Base-by-base conservation (phyloP, 1,284 basidiomycete genomes). In the Pseudozyma tsukubaensis region DNA sequence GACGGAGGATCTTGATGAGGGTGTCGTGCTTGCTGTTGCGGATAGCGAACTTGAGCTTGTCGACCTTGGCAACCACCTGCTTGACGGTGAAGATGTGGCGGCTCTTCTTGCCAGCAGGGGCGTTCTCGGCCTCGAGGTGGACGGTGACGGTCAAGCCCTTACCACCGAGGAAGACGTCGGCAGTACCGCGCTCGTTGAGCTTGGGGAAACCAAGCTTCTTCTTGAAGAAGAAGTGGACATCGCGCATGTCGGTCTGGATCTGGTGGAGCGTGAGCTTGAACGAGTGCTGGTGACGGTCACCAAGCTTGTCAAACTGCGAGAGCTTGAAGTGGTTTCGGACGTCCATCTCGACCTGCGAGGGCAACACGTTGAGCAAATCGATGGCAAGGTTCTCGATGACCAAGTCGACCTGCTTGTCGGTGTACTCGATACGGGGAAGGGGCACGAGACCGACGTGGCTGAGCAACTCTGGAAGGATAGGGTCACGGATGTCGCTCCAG, bases 361-460 rank as follows among this genome's bases (percentile, higher is more conserved):
- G 87, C 80, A 86, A 77, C 42, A 85, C 78, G 85, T 87, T 87
- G 63, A 90, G 89, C 32, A 92, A 92, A 68, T 93, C 92, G 18
- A 97, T 88, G 4, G 93, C 91, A 35, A 97, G 88, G 86, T 97
- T 96, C 88, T 98, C 95, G 67, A 97, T 90, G 63, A 97, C 92
- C 39, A 82, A 53, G 72, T 82, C 79, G 93, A 94, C 75, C 65
- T 63, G 68, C 63, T 76, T 69, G 71, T 82, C 80, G 40, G 72
- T 74, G 76, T 76, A 82, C 68, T 82, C 80, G 68, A 82, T 81
- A 40, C 80, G 73, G 24, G 80, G 80, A 73, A 97, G 94, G 24
- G 95, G 95, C 59, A 98, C 86, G 85, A 94, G 94, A 21, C 93
- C 93, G 69, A 73, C 58, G 66, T 78, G 71, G 54, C 91, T 88